A percentile compares a stretch with the other conserved stretches of the same genome.
These are phyloP conservation scores for Excoecaria agallocha DNA, from an alignment of 345 rosid species.

Conservation along the genomic window DNA sequence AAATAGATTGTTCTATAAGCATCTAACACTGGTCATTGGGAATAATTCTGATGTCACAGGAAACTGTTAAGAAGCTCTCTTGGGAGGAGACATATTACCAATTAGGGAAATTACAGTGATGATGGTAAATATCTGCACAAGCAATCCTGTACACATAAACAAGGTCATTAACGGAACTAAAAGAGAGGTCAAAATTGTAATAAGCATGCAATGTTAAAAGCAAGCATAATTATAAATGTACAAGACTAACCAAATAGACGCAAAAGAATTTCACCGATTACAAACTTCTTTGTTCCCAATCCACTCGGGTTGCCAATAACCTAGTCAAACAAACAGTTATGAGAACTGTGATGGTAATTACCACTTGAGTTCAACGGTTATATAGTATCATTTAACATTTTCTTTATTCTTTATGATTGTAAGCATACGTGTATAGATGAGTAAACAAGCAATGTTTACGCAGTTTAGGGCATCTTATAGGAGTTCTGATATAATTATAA, in stretches of 20 bases:
- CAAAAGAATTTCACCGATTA: constrained; percentile 30
- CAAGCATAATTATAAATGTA: neutral
- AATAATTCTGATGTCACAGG: neutral
- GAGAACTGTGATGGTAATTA: neutral
- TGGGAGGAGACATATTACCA: constrained; percentile 76
- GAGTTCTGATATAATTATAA: no score
- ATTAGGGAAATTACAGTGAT: constrained; percentile 42
- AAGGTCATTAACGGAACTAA: no score
- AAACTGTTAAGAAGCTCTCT: constrained; percentile 42
- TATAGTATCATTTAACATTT: neutral
- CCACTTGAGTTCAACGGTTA: neutral
- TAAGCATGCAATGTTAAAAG: neutral
- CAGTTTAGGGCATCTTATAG: neutral
- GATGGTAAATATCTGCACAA: constrained; percentile 43
- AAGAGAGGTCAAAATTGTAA: neutral
- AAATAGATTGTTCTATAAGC: no score
- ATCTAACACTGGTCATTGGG: neutral
- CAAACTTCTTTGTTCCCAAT: constrained; percentile 39
- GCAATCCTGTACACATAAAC: constrained; percentile 22
- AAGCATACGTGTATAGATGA: neutral
- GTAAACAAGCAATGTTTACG: neutral
- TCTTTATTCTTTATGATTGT: neutral
- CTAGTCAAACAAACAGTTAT: constrained; percentile 19
- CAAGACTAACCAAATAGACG: constrained; percentile 42
- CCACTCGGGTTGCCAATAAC: constrained; percentile 28